Evolutionary conservation across 495 filamentous ascomycete species (phyloP).

Genomic region (Clavariopsis aquatica): DNA sequence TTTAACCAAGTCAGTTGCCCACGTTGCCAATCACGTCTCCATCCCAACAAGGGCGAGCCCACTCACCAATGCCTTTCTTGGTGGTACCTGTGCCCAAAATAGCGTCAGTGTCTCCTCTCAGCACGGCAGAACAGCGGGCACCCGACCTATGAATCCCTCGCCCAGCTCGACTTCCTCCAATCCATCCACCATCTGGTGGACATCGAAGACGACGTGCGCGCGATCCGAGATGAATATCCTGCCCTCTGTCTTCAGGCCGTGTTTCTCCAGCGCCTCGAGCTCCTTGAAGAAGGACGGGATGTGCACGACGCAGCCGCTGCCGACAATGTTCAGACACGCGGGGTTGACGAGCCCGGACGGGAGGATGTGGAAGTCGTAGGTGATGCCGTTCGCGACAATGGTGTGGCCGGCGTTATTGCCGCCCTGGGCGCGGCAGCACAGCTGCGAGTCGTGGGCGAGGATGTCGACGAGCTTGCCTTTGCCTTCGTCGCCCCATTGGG

Average conservation of each 20-base stretch:
- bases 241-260: constrained; percentile 63
- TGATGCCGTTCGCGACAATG: constrained; percentile 56
- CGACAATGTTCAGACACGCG: constrained; percentile 77
- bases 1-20: constrained; percentile 11
- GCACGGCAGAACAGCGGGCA: constrained; percentile 8
- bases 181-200: constrained; percentile 80
- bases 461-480: constrained; percentile 42
- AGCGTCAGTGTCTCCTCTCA: constrained; percentile 25
- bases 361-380: constrained; percentile 58
- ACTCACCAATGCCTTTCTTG: constrained; percentile 64
- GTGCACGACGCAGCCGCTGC: constrained; percentile 82
- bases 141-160: constrained; percentile 37
- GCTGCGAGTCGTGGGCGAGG: constrained; percentile 31
- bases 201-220: constrained; percentile 79
- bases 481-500: constrained; percentile 71
- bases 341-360: constrained; percentile 71
- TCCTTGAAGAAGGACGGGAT: constrained; percentile 87
- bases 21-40: background rate
- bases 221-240: constrained; percentile 80
- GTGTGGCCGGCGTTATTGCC: constrained; percentile 63
- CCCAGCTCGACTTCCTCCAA: constrained; percentile 78
- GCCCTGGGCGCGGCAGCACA: constrained; percentile 39
- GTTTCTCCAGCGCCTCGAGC: constrained; percentile 51
- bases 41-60: too few species aligned
- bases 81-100: constrained; percentile 54